Evolutionary conservation across 2,329 filamentous ascomycete genomes (phyloP).

Genomic region (Xylariaceae sp.): DNA sequence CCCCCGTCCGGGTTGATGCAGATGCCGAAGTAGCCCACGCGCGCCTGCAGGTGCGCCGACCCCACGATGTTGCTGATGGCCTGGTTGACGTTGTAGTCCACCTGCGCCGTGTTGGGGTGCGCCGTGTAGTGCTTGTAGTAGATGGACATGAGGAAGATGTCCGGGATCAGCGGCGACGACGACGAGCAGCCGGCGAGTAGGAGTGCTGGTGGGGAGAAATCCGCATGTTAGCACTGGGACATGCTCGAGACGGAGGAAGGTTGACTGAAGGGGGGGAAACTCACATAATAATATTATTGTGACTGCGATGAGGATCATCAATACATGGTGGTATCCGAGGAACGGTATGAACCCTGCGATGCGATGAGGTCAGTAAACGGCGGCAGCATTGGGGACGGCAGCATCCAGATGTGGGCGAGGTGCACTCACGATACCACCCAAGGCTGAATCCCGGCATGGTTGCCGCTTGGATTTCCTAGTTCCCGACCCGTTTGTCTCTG

Average conservation of each 20-base stretch:
- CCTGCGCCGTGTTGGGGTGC: constrained; percentile 75
- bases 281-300: constrained; percentile 91
- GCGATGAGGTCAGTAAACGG: no score
- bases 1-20: constrained; percentile 89
- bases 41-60: constrained; percentile 73
- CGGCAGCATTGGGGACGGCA: no score
- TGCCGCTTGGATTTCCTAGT: constrained; percentile 10
- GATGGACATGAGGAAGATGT: constrained; percentile 95
- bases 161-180: constrained; percentile 87
- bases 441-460: constrained; percentile 25
- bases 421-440: constrained; percentile 25
- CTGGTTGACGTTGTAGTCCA: constrained; percentile 78
- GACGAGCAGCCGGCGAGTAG: constrained; percentile 94
- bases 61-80: constrained; percentile 89
- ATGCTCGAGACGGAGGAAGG: neutral
- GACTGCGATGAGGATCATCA: constrained; percentile 94
- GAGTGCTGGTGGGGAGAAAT: constrained; percentile 58
- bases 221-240: constrained; percentile 1
- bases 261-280: constrained; percentile 29
- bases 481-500: constrained; percentile 13
- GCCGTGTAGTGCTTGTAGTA: constrained; percentile 89
- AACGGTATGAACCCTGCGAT: constrained; percentile 56
- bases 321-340: constrained; percentile 71
- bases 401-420: no score
- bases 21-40: constrained; percentile 96